Evolutionary conservation across 495 filamentous ascomycete species (phyloP).

Genomic region (Penicillium ucsense): DNA sequence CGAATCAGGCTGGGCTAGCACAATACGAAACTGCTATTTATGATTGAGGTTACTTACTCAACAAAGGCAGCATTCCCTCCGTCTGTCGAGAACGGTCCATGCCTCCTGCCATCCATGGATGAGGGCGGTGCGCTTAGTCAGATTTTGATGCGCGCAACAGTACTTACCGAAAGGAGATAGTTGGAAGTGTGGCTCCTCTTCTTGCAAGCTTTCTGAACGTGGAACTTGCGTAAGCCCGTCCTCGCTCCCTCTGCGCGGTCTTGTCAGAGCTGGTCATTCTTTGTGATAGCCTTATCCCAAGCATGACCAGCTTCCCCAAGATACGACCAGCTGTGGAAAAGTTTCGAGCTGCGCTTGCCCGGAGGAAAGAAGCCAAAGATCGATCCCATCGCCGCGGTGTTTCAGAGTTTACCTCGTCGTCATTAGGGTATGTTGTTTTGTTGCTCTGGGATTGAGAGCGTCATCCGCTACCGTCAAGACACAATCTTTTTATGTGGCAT

Average conservation of each 20-base stretch:
- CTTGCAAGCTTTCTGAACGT: background rate
- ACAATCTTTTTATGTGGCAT: too few relatives aligned
- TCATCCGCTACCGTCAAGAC: background rate
- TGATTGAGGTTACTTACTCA: too few relatives aligned
- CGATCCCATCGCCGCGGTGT: constrained; percentile 8
- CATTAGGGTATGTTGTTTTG: constrained; percentile 8
- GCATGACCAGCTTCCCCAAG: constrained; percentile 31
- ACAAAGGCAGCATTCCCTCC: too few relatives aligned
- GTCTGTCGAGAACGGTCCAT: too few relatives aligned
- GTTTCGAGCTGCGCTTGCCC: constrained; percentile 26
- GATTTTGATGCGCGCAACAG: background rate
- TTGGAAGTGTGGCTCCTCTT: background rate
- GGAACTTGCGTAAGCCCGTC: background rate
- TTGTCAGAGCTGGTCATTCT: constrained; percentile 21
- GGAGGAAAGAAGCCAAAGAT: constrained; percentile 23
- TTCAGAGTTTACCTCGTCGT: constrained; percentile 9
- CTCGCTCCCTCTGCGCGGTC: constrained; percentile 1
- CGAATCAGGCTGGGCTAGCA: too few relatives aligned
- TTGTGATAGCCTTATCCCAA: constrained; percentile 18
- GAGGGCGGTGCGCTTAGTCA: constrained; percentile 13
- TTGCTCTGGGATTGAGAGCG: background rate
- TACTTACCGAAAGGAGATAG: background rate
- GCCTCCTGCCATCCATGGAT: background rate
- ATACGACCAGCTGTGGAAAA: constrained; percentile 24
- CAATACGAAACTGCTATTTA: too few relatives aligned